A percentile compares a stretch with the other conserved stretches of the same genome.
phyloP scores from a whole-genome alignment of 148 eudicot species.

The Gaultheria prostrata region DNA sequence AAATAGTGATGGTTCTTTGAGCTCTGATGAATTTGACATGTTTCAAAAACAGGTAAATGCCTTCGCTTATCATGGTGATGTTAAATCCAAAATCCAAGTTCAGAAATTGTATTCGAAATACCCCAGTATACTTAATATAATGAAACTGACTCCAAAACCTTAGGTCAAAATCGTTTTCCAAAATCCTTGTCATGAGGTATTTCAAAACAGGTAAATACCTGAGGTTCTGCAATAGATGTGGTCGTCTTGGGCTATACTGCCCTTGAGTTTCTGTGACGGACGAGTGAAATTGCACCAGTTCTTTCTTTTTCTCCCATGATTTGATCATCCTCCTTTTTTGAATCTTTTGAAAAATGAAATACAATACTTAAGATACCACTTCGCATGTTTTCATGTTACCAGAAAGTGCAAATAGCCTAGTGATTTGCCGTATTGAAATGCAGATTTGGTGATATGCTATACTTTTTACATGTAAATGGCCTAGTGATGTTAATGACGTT shows the following conservation, averaged over 20 bases:
- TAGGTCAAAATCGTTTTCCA: background rate
- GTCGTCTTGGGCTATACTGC: background rate
- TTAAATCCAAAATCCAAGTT: background rate
- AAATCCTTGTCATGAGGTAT: background rate
- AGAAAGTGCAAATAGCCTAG: background rate
- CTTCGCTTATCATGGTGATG: background rate
- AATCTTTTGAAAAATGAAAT: background rate
- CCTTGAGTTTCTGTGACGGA: background rate
- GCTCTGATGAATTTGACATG: conserved; percentile 86
- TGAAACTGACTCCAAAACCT: too few relatives aligned
- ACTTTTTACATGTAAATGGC: background rate
- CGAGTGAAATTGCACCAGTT: background rate
- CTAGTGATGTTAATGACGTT: background rate
- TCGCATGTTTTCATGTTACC: background rate
- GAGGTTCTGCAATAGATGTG: background rate
- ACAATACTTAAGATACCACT: background rate
- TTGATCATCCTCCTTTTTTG: background rate
- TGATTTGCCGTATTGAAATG: background rate
- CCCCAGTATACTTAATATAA: background rate
- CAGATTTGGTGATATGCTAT: background rate
- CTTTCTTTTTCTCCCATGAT: background rate
- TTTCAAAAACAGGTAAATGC: conserved; percentile 81
- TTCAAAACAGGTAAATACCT: background rate
- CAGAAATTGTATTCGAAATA: background rate
- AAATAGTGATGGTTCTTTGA: conserved; percentile 91